Evolutionary conservation across 306 rosid species (phyloP).

Genomic region (Leucaena leucocephala): DNA sequence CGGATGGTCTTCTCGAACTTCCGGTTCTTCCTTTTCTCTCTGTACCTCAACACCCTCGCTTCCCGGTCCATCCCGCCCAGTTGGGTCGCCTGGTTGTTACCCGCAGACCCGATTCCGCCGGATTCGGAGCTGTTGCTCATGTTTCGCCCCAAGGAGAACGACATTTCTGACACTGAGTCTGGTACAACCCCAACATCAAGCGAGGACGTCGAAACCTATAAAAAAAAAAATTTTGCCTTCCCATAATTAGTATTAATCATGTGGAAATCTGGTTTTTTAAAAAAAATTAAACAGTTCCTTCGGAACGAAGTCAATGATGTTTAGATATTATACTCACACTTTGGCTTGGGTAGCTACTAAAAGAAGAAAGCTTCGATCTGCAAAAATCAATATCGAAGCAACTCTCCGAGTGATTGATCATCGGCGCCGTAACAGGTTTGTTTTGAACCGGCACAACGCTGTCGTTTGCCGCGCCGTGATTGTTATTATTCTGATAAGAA

Average conservation of each 20-base stretch:
- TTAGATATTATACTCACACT: slow-evolving; percentile 44
- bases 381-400: slow-evolving; percentile 61
- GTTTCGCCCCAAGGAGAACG: slow-evolving; percentile 40
- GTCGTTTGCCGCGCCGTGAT: slow-evolving; percentile 43
- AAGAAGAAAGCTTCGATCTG: slow-evolving; percentile 62
- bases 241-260: not conserved
- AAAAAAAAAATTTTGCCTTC: too few species aligned
- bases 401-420: slow-evolving; percentile 39
- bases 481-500: slow-evolving; percentile 30
- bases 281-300: not conserved
- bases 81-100: slow-evolving; percentile 43
- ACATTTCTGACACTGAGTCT: slow-evolving; percentile 55
- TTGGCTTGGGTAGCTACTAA: slow-evolving; percentile 55
- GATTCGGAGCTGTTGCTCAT: slow-evolving; percentile 42
- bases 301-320: not conserved
- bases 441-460: slow-evolving; percentile 66
- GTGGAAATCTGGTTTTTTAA: not conserved
- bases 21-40: slow-evolving; percentile 66
- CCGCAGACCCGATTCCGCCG: slow-evolving; percentile 23
- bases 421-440: slow-evolving; percentile 35
- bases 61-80: slow-evolving; percentile 55
- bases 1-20: slow-evolving; percentile 63
- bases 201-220: slow-evolving; percentile 67
- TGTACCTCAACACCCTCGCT: slow-evolving; percentile 64
- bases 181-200: slow-evolving; percentile 69